A percentile compares a stretch with the other conserved stretches of the same genome.
These are phyloP conservation scores for Floccularia luteovirens DNA, from an alignment of 768 basidiomycete genomes.

Conservation along the genomic window DNA sequence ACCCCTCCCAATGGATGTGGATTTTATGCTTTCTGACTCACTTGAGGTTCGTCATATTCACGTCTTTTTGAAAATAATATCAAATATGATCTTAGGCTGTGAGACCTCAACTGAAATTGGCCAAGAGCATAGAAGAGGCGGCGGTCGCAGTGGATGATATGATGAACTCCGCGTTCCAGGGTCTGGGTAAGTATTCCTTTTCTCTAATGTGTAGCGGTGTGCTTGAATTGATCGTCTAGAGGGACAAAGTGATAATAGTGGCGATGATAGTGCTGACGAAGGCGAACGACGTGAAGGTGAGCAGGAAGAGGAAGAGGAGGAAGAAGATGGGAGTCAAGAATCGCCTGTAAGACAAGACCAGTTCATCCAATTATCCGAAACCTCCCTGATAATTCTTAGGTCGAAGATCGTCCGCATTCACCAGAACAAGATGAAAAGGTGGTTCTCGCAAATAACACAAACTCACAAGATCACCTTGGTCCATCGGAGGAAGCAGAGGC, in stretches of 20 bases:
- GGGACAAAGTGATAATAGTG: constrained; percentile 41
- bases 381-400: constrained; percentile 20
- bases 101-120: constrained; percentile 68
- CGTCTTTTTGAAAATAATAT: not conserved
- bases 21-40: constrained; percentile 95
- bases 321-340: constrained; percentile 44
- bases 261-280: constrained; percentile 63
- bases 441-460: constrained; percentile 50
- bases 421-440: constrained; percentile 83
- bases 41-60: constrained; percentile 54
- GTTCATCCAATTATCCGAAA: not conserved
- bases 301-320: constrained; percentile 52
- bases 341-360: constrained; percentile 38
- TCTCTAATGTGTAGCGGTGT: not conserved
- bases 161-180: constrained; percentile 62
- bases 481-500: constrained; percentile 86
- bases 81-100: constrained; percentile 47
- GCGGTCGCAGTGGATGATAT: constrained; percentile 87
- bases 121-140: constrained; percentile 79
- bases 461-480: constrained; percentile 62
- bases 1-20: constrained; percentile 91
- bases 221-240: constrained; percentile 6
- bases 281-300: constrained; percentile 41
- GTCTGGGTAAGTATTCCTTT: constrained; percentile 36
- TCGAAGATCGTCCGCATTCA: constrained; percentile 66